Percentiles rank a stretch among this genome's conserved stretches.
Conservation (phyloP, 2,329 filamentous ascomycete genomes). For the Talaromyces funiculosus region DNA sequence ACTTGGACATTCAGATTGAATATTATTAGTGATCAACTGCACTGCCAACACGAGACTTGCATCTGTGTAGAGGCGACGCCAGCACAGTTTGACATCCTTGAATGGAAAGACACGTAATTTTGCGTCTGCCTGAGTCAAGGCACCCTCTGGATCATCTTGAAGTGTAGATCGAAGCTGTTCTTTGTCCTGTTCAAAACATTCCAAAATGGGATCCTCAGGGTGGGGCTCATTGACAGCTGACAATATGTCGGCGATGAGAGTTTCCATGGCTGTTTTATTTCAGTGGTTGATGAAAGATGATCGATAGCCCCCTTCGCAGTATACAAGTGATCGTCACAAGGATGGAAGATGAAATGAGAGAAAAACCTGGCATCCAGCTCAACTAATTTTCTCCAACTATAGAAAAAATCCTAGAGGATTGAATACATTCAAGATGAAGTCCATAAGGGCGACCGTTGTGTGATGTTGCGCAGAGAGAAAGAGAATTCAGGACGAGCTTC, state of each 20-base stretch:
- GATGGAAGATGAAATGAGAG: background rate
- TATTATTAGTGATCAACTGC: conserved; percentile 24
- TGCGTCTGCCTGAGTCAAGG: conserved; percentile 46
- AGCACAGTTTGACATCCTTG: conserved; percentile 50
- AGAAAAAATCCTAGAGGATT: background rate
- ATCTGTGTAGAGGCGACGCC: conserved; percentile 55
- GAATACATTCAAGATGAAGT: too few relatives aligned
- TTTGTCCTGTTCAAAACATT: conserved; percentile 27
- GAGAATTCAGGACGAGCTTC: background rate
- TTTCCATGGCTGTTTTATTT: conserved; percentile 15
- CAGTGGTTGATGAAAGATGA: background rate
- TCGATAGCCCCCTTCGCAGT: background rate
- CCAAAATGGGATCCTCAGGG: conserved; percentile 31
- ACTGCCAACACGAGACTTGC: conserved; percentile 47
- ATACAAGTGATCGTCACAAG: background rate
- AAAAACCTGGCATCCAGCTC: background rate
- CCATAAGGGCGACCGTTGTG: background rate
- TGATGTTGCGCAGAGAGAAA: background rate
- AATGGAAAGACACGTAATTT: conserved; percentile 54
- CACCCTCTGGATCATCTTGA: conserved; percentile 34
- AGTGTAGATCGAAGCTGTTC: conserved; percentile 21
- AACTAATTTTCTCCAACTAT: background rate
- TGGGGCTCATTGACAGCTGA: conserved; percentile 24
- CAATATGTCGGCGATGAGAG: conserved; percentile 22
- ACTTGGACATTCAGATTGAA: conserved; percentile 13